These are phyloP conservation scores for Cardiospermum halicacabum DNA, from an alignment of 345 rosid species.

Conservation along the genomic window DNA sequence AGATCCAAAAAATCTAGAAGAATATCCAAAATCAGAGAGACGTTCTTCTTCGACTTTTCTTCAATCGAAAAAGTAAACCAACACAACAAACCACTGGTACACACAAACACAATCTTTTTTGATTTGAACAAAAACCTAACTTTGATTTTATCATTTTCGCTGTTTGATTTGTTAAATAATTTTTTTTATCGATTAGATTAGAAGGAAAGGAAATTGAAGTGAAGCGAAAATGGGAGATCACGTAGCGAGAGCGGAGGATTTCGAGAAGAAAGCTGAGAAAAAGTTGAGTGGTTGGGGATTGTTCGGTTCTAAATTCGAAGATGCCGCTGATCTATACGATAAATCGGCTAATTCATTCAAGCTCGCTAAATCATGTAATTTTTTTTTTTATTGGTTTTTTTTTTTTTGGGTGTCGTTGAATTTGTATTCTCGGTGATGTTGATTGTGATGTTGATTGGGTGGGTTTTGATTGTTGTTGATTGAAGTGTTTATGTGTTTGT, in stretches of 20 bases:
- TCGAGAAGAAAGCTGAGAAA: slow-evolving; percentile 67
- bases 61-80: not conserved
- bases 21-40: not conserved
- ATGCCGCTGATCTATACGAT: slow-evolving; percentile 75
- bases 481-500: not conserved
- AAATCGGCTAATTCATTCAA: slow-evolving; percentile 71
- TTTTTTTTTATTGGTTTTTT: not conserved
- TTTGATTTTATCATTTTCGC: slow-evolving; percentile 1
- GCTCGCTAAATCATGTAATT: slow-evolving; percentile 64
- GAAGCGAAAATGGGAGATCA: slow-evolving; percentile 51
- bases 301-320: slow-evolving; percentile 57
- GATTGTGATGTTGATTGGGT: too few species aligned
- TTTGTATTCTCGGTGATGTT: too few species aligned
- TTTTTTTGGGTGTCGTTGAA: not conserved
- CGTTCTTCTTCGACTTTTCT: not conserved
- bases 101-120: not conserved
- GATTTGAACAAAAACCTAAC: not conserved
- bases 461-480: not conserved
- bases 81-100: too few species aligned
- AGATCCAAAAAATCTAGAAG: not conserved
- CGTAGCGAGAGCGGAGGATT: slow-evolving; percentile 48
- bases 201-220: not conserved
- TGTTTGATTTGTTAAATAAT: not conserved
- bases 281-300: slow-evolving; percentile 58
- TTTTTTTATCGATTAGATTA: not conserved